These are phyloP conservation scores for Hyaloperonospora brassicae DNA, from an alignment of 352 stramenopile species.

Conservation along the genomic window DNA sequence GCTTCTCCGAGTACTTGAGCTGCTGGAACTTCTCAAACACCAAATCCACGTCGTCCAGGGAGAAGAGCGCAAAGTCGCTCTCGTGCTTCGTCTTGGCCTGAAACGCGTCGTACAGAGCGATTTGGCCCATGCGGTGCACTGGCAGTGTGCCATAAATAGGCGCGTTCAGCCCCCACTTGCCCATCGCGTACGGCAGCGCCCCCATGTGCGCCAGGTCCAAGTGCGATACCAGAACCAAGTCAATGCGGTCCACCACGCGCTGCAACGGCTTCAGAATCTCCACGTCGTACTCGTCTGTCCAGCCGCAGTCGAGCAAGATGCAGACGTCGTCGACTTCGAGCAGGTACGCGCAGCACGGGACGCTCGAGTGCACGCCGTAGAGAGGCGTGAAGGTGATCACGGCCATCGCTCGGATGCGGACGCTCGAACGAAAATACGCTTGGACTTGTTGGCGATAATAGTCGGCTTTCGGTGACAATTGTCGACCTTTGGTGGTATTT, in stretches of 20 bases:
- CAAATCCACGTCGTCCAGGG: slow-evolving; percentile 90
- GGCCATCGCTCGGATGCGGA: slow-evolving; percentile 44
- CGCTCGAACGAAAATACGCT: too few relatives aligned
- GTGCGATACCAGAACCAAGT: slow-evolving; percentile 88
- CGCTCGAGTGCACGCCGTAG: slow-evolving; percentile 77
- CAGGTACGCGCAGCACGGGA: slow-evolving; percentile 80
- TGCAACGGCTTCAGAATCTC: slow-evolving; percentile 77
- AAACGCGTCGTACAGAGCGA: slow-evolving; percentile 93
- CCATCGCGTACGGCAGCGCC: slow-evolving; percentile 84
- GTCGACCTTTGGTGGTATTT: too few relatives aligned
- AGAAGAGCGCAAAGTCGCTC: slow-evolving; percentile 86
- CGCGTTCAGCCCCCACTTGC: slow-evolving; percentile 73
- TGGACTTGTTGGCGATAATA: too few relatives aligned
- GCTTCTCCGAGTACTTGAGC: slow-evolving; percentile 94
- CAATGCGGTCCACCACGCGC: slow-evolving; percentile 75
- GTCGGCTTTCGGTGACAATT: too few relatives aligned
- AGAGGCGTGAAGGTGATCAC: slow-evolving; percentile 89
- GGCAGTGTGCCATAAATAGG: slow-evolving; percentile 92
- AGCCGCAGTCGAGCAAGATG: slow-evolving; percentile 88
- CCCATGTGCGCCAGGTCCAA: slow-evolving; percentile 87
- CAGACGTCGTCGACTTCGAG: slow-evolving; percentile 88
- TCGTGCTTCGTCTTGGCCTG: slow-evolving; percentile 89
- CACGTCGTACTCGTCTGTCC: slow-evolving; percentile 84
- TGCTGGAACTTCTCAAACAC: slow-evolving; percentile 90
- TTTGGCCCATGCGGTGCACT: slow-evolving; percentile 95